Base-by-base conservation (phyloP, 1,139 yeast species). In the Wickerhamiella infanticola region DNA sequence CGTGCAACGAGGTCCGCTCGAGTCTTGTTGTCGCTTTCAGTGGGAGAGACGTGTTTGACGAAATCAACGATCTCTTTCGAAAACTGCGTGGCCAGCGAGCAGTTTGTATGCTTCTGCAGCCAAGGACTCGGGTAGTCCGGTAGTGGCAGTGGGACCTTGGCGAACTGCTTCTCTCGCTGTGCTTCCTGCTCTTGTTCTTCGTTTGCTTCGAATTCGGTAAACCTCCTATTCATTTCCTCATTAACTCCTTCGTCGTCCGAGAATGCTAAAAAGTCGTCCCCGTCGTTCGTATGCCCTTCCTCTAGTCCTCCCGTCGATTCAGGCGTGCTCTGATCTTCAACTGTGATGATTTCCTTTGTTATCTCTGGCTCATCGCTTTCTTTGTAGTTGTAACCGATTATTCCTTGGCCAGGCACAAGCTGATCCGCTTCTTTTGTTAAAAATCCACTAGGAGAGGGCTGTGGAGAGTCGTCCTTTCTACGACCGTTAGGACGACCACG, bases 31-130 rank as follows among this genome's bases (percentile, higher is more conserved):
- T 90, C 98, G 6, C 69, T 73, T 39, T 70, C 74, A 1, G 93
- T 79, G 0, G 98, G 98, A 0, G 95, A 83, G 35, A 90, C 79
- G 60, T 85, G 90, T 38, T 77, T 75, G 31, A 84, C 83, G 60
- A 88, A 90, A 58, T 86, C 95, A 54, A 74, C 75, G 56, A 90
- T 84, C 60, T 90, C 99, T 65, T 74, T 69, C 1, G 94, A 82
- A 29, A 90, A 69, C 93, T 95, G 84, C 55, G 83, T 94, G 1
- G 88, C 81, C 31, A 85, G 75, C 9, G 43, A n/a, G 55, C 81
- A 90, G 54, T 80, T 84, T 5, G n/a, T 27, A 53, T 78, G 82
- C 52, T 79, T 76, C 48, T 77, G 69, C 33, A 85, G 73, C 95
- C 95, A 85, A 0, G 53, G 53, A 6, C 48, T 41, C 3, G 95